Evolutionary conservation across 441 rosid species (phyloP).

Genomic region (Corymbia calophylla): DNA sequence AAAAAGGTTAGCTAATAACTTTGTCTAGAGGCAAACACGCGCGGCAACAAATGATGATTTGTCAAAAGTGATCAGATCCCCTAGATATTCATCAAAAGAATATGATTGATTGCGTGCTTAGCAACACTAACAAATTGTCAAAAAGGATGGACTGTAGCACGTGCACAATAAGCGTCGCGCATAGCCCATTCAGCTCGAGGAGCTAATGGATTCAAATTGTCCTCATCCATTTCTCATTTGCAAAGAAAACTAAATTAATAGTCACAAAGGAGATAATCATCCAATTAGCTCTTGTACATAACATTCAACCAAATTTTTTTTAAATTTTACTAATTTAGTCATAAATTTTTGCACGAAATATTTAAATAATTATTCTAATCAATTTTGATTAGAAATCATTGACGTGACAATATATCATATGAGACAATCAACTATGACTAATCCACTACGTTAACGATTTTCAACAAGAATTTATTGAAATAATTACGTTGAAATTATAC

Average conservation of each 20-base stretch:
- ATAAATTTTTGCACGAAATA: neutral
- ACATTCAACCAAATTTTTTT: too few relatives aligned
- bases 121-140: neutral
- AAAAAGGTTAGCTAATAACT: neutral
- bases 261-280: neutral
- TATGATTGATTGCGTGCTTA: neutral
- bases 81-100: neutral
- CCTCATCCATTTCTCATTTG: neutral
- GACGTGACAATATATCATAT: accelerated
- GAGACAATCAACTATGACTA: accelerated
- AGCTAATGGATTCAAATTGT: neutral
- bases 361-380: accelerated
- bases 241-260: neutral
- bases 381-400: accelerated
- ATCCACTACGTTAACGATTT: accelerated
- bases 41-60: neutral
- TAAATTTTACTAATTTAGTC: accelerated
- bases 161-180: neutral
- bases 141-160: neutral
- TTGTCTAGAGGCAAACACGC: neutral
- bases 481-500: neutral
- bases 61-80: neutral
- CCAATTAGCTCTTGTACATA: neutral
- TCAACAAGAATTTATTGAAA: accelerated
- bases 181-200: neutral